Percentiles rank a stretch among this genome's conserved stretches.
Evolutionary conservation across 306 rosid genomes (phyloP).

Genomic region (Betula pendula): DNA sequence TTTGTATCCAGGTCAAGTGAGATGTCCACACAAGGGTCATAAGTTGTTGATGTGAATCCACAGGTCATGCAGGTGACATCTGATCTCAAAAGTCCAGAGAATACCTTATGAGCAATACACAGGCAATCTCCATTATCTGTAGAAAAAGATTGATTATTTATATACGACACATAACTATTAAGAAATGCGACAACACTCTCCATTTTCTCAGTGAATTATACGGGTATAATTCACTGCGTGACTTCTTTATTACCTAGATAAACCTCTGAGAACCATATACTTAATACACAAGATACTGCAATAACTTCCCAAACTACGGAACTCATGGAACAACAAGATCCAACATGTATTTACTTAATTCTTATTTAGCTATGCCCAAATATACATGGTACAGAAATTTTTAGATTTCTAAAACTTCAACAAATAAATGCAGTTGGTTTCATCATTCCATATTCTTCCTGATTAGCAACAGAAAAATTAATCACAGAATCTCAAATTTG

Average conservation of each 20-base stretch:
- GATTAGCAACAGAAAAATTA: background rate
- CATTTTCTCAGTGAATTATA: constrained; percentile 2
- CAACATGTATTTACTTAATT: background rate
- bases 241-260: background rate
- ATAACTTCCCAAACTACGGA: background rate
- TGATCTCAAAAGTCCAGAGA: constrained; percentile 81
- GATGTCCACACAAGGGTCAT: constrained; percentile 84
- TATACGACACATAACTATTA: constrained; percentile 20
- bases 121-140: constrained; percentile 72
- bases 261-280: constrained; percentile 4
- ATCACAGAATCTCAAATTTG: background rate
- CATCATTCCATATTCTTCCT: constrained; percentile 2
- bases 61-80: constrained; percentile 92
- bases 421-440: background rate
- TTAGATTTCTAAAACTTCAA: background rate
- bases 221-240: background rate
- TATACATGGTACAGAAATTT: background rate
- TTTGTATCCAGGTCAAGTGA: constrained; percentile 65
- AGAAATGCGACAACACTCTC: constrained; percentile 9
- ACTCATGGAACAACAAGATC: background rate
- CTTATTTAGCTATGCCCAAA: background rate
- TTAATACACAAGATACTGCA: constrained; percentile 9
- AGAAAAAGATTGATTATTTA: constrained; percentile 27
- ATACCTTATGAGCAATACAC: constrained; percentile 81
- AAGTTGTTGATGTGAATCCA: constrained; percentile 88